These are phyloP conservation scores for Fusarium sp. DNA, from an alignment of 2,329 filamentous ascomycete genomes.

Conservation along the genomic window DNA sequence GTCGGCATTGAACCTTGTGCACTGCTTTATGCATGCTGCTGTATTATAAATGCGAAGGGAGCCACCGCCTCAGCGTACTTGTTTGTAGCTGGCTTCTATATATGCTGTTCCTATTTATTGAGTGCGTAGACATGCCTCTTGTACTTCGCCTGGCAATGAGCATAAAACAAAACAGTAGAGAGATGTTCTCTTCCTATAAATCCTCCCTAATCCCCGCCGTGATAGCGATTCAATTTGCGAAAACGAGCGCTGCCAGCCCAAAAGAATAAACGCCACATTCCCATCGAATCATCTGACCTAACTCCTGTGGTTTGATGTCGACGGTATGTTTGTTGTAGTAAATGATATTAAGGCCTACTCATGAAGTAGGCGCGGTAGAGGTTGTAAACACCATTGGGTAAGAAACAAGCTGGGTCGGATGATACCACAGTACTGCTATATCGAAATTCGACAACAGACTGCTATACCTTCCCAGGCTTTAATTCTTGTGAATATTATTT, in stretches of 20 bases:
- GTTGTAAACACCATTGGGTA: not conserved
- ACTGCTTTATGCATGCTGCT: conserved; percentile 11
- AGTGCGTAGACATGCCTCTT: not conserved
- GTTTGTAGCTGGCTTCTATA: conserved; percentile 18
- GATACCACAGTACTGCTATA: not conserved
- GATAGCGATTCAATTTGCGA: conserved; percentile 1
- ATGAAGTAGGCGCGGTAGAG: not conserved
- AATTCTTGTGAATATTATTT: conserved; percentile 17
- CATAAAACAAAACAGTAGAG: conserved; percentile 7
- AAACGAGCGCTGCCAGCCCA: conserved; percentile 6
- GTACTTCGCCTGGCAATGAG: conserved; percentile 5
- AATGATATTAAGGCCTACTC: conserved; percentile 14
- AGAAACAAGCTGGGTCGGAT: not conserved
- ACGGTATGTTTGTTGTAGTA: conserved; percentile 8
- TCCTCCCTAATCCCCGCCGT: not conserved
- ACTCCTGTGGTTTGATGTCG: conserved; percentile 5
- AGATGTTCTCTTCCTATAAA: not conserved
- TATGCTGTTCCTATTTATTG: conserved; percentile 11
- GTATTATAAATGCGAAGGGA: conserved; percentile 13
- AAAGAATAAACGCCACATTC: conserved; percentile 33
- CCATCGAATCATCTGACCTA: not conserved
- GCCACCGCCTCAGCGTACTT: conserved; percentile 18
- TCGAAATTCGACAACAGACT: conserved; percentile 18
- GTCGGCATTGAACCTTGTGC: not conserved
- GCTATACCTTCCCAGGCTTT: conserved; percentile 25